Evolutionary conservation across 2,329 filamentous ascomycete genomes (phyloP).

Genomic region (Penicillium sp.): DNA sequence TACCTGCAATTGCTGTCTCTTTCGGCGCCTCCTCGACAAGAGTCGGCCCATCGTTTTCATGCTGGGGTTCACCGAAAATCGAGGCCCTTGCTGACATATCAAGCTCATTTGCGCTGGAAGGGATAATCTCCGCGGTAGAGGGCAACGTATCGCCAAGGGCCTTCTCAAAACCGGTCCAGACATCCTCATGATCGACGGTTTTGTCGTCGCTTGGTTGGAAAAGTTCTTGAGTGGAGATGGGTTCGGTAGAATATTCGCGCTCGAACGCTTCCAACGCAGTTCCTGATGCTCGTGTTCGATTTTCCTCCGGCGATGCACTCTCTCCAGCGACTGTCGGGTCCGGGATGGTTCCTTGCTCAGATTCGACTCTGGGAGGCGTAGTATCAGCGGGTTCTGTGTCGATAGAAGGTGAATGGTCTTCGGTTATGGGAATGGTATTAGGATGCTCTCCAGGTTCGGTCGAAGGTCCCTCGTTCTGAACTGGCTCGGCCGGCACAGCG

Average conservation of each 20-base stretch:
- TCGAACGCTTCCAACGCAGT: not conserved
- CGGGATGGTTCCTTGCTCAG: not conserved
- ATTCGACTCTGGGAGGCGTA: not conserved
- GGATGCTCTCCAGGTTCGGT: not conserved
- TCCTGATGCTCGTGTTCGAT: not conserved
- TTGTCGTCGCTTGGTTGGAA: not conserved
- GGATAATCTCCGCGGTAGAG: not conserved
- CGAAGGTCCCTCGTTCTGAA: not conserved
- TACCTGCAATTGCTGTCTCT: not conserved
- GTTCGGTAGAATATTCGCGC: not conserved
- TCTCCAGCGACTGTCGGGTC: not conserved
- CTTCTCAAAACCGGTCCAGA: constrained; percentile 1
- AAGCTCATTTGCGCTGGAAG: not conserved
- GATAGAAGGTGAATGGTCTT: not conserved
- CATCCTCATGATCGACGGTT: not conserved
- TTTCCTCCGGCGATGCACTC: not conserved
- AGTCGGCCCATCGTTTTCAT: not conserved
- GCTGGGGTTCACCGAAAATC: not conserved
- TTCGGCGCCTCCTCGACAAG: not conserved
- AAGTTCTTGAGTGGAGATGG: not conserved
- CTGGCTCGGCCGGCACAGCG: not conserved
- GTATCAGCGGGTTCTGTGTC: not conserved
- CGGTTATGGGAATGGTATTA: no score
- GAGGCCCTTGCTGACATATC: not conserved
- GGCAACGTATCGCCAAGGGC: not conserved